A percentile compares a stretch with the other conserved stretches of the same genome.
phyloP scores from a whole-genome alignment of 805 yeast species.

The Lipomyces lipofer region DNA sequence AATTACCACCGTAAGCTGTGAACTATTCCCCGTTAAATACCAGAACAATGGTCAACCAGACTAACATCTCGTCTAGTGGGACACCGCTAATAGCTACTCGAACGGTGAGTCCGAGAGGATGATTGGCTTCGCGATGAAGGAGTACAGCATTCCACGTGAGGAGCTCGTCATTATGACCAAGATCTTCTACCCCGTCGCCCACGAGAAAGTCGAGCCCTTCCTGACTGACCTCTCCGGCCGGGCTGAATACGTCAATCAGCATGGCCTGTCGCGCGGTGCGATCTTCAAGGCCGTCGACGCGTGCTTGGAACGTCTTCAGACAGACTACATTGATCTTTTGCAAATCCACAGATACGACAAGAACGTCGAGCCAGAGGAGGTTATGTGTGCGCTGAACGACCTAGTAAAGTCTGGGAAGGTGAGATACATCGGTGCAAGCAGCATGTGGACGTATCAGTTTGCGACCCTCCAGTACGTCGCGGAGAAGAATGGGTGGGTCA shows the following conservation, averaged over 20 bases:
- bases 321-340: constrained; percentile 54
- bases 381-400: constrained; percentile 57
- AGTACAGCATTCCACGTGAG: constrained; percentile 54
- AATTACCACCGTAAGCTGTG: constrained; percentile 44
- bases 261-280: constrained; percentile 50
- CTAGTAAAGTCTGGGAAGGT: constrained; percentile 49
- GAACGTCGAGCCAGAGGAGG: constrained; percentile 48
- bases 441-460: constrained; percentile 59
- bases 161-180: constrained; percentile 57
- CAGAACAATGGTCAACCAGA: constrained; percentile 32
- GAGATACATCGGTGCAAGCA: constrained; percentile 63
- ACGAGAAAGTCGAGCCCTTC: constrained; percentile 31
- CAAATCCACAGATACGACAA: constrained; percentile 60
- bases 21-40: background rate
- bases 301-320: constrained; percentile 47
- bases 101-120: constrained; percentile 46
- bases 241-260: constrained; percentile 50
- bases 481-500: constrained; percentile 57
- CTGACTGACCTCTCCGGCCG: constrained; percentile 4
- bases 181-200: constrained; percentile 32
- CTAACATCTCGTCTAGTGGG: constrained; percentile 45
- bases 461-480: constrained; percentile 55
- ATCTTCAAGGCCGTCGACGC: constrained; percentile 48
- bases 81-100: constrained; percentile 49
- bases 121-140: constrained; percentile 55